Evolutionary conservation across 352 stramenopile species (phyloP).

Genomic region (Phytophthora fragariae): DNA sequence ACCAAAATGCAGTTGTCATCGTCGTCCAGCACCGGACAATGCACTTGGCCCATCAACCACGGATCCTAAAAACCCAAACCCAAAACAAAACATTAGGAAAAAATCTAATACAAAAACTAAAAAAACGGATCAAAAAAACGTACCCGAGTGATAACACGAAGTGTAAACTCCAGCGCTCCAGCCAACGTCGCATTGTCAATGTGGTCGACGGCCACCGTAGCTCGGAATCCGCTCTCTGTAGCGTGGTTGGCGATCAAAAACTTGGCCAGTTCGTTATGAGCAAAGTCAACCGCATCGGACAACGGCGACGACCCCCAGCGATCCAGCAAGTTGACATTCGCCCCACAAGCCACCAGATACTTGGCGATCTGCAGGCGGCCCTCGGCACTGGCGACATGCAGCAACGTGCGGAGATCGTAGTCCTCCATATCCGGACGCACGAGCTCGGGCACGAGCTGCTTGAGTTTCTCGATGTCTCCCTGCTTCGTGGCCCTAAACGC

Average conservation of each 20-base stretch:
- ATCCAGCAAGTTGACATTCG: constrained; percentile 83
- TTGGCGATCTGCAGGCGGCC: constrained; percentile 61
- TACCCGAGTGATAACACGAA: constrained; percentile 72
- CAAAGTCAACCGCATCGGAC: constrained; percentile 80
- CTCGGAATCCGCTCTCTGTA: constrained; percentile 67
- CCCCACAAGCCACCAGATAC: constrained; percentile 72
- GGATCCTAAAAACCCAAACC: constrained; percentile 42
- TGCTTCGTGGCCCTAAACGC: constrained; percentile 68
- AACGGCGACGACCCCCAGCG: constrained; percentile 81
- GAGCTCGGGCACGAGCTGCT: constrained; percentile 58
- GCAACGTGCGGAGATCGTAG: constrained; percentile 74
- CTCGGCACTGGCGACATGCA: constrained; percentile 82
- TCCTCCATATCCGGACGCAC: constrained; percentile 79
- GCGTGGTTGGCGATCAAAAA: constrained; percentile 72
- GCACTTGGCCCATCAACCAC: constrained; percentile 81
- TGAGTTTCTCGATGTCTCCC: constrained; percentile 55
- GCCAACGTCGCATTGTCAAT: constrained; percentile 70
- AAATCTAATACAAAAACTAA: not conserved
- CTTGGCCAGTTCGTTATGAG: constrained; percentile 76
- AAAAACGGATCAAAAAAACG: not conserved
- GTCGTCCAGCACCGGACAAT: constrained; percentile 71
- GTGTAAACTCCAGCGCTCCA: constrained; percentile 67
- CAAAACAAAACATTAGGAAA: constrained; percentile 2
- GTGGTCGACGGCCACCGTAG: constrained; percentile 61
- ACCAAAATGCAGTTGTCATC: constrained; percentile 67